phyloP scores from a whole-genome alignment of 2,329 filamentous ascomycete species.

The Arachnopeziza araneosa region DNA sequence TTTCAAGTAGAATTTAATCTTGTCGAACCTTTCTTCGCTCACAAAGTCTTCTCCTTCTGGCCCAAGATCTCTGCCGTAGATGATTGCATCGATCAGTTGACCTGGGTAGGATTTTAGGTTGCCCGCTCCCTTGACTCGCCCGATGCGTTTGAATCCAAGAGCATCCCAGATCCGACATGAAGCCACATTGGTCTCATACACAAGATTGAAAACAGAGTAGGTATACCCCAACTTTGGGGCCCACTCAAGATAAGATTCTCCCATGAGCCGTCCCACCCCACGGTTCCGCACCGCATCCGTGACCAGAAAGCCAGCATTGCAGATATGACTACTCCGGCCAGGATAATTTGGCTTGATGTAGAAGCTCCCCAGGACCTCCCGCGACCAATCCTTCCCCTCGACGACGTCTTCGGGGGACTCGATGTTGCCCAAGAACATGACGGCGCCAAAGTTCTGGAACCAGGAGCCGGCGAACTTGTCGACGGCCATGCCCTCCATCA shows the following conservation, averaged over 20 bases:
- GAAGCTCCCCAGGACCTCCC: slow-evolving; percentile 63
- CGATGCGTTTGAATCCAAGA: slow-evolving; percentile 68
- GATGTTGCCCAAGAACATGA: slow-evolving; percentile 64
- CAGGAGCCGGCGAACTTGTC: slow-evolving; percentile 63
- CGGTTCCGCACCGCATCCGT: slow-evolving; percentile 49
- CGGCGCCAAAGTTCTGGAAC: slow-evolving; percentile 67
- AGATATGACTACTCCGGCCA: slow-evolving; percentile 67
- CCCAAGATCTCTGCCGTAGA: slow-evolving; percentile 52
- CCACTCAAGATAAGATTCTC: slow-evolving; percentile 53
- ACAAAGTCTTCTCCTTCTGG: slow-evolving; percentile 73
- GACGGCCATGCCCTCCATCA: slow-evolving; percentile 56
- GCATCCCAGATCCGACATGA: slow-evolving; percentile 70
- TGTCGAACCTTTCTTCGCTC: slow-evolving; percentile 95
- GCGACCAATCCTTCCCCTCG: slow-evolving; percentile 54
- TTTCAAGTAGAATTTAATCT: slow-evolving; percentile 96
- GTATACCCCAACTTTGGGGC: slow-evolving; percentile 58
- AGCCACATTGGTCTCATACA: slow-evolving; percentile 69
- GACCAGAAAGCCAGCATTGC: slow-evolving; percentile 58
- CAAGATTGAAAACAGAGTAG: slow-evolving; percentile 70
- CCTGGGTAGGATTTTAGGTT: slow-evolving; percentile 45
- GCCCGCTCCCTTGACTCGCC: slow-evolving; percentile 53
- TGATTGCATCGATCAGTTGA: slow-evolving; percentile 52
- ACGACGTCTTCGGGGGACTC: slow-evolving; percentile 44
- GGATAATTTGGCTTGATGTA: slow-evolving; percentile 72
- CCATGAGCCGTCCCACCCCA: slow-evolving; percentile 51